These are phyloP conservation scores for Podaxis carcinomalis DNA, from an alignment of 768 basidiomycete genomes.

Conservation along the genomic window DNA sequence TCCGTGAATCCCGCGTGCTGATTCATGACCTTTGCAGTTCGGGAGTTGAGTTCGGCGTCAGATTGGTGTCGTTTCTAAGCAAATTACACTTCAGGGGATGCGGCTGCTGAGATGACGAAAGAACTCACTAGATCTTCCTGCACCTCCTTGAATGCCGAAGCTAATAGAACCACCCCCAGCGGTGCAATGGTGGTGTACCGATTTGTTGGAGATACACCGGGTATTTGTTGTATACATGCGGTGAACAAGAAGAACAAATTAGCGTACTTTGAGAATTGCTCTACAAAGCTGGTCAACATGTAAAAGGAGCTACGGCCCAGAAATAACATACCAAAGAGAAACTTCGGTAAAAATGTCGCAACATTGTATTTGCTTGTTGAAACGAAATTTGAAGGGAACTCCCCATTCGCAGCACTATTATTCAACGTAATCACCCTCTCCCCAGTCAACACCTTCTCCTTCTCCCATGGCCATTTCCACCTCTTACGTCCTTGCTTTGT, in stretches of 20 bases:
- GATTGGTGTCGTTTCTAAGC: constrained; percentile 92
- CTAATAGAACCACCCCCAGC: constrained; percentile 81
- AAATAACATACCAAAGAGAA: constrained; percentile 66
- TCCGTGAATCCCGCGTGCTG: constrained; percentile 59
- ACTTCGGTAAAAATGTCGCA: constrained; percentile 86
- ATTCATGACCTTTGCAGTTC: constrained; percentile 71
- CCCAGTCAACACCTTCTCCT: constrained; percentile 56
- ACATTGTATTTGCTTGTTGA: constrained; percentile 95
- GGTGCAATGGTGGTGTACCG: constrained; percentile 93
- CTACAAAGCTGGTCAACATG: constrained; percentile 35
- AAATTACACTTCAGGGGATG: constrained; percentile 7
- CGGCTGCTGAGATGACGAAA: not conserved
- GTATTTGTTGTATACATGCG: constrained; percentile 95
- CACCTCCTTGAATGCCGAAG: constrained; percentile 92
- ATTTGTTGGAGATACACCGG: constrained; percentile 95
- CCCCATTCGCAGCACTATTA: constrained; percentile 60
- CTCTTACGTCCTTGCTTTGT: constrained; percentile 29
- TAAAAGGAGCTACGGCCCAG: not conserved
- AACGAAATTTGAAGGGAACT: constrained; percentile 78
- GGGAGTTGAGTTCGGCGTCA: constrained; percentile 86
- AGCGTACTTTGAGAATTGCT: constrained; percentile 98
- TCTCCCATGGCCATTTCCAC: constrained; percentile 87
- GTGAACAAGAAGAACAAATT: constrained; percentile 99
- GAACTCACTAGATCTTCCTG: constrained; percentile 86
- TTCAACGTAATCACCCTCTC: constrained; percentile 84